Conservation (phyloP, 306 rosid genomes). For the Fagus sylvatica region DNA sequence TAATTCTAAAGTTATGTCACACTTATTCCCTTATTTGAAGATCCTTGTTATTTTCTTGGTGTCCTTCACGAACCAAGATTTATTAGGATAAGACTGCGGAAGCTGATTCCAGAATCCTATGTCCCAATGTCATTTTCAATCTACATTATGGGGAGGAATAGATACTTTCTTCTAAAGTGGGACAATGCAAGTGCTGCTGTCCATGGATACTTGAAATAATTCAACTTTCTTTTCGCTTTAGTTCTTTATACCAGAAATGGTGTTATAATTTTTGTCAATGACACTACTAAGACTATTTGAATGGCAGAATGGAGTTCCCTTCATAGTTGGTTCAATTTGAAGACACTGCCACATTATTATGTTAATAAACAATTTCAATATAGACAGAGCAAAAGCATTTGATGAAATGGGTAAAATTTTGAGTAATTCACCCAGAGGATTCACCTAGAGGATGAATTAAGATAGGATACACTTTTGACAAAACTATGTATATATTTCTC, state of each 20-base stretch:
- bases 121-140: background rate
- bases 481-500: background rate
- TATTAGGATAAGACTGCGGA: background rate
- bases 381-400: background rate
- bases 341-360: background rate
- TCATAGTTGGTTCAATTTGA: background rate
- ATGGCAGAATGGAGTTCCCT: background rate
- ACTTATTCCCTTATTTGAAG: background rate
- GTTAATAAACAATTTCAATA: background rate
- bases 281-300: background rate
- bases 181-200: background rate
- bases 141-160: background rate
- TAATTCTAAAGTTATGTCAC: background rate
- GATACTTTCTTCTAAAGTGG: background rate
- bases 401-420: background rate
- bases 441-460: background rate
- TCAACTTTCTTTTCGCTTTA: background rate
- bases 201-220: background rate
- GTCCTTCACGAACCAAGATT: background rate
- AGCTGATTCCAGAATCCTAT: background rate
- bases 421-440: background rate
- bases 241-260: conserved; percentile 1
- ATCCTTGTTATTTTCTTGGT: background rate
- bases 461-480: background rate
- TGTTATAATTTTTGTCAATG: background rate